Percentiles rank a stretch among this genome's conserved stretches.
Evolutionary conservation across 1,139 yeast species (phyloP).

Genomic region (Wickerhamiella pararugosa): DNA sequence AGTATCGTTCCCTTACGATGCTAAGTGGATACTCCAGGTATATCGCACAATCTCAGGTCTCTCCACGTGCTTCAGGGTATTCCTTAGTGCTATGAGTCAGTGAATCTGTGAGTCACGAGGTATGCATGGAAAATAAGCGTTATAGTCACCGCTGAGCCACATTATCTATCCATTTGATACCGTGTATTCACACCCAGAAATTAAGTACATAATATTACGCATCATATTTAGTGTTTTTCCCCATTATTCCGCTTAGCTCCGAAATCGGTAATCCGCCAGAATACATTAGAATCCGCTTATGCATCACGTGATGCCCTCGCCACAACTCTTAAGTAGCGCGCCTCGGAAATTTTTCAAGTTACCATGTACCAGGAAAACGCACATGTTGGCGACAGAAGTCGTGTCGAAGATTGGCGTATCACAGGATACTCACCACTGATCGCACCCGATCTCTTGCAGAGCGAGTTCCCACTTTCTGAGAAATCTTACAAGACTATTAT

Average conservation of each 20-base stretch:
- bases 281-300: background rate
- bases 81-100: no score
- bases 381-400: conserved; percentile 61
- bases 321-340: background rate
- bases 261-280: background rate
- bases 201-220: no score
- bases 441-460: conserved; percentile 88
- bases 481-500: conserved; percentile 46
- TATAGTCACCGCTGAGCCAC: no score
- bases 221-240: no score
- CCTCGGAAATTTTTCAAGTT: background rate
- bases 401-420: conserved; percentile 78
- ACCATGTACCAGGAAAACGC: conserved; percentile 32
- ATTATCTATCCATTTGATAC: no score
- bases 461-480: conserved; percentile 61
- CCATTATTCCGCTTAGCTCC: background rate
- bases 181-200: no score
- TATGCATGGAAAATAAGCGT: no score
- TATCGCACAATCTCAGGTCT: no score
- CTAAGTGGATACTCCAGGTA: no score
- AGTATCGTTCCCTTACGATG: no score
- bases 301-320: background rate
- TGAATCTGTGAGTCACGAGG: no score
- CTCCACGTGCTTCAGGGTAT: no score
- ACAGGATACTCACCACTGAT: conserved; percentile 90